Conservation (phyloP, 1,284 basidiomycete genomes). For the Melampsora larici-populina region DNA sequence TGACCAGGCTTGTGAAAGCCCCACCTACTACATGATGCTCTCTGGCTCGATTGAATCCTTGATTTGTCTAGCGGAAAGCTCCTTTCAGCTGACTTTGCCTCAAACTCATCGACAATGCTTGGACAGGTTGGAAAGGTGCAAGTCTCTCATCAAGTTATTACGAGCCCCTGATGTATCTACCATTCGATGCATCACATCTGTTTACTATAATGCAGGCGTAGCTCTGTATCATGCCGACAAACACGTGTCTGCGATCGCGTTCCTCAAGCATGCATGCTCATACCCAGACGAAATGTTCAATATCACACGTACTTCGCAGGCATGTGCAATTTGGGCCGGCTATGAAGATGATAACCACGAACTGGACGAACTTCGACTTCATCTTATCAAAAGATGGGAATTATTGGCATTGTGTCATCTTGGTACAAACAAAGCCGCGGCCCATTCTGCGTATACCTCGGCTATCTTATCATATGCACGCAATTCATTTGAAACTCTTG, state of each 20-base stretch:
- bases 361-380: constrained; percentile 21
- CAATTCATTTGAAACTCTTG: constrained; percentile 10
- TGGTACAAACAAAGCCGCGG: constrained; percentile 11
- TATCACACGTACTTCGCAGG: background rate
- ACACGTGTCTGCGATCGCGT: constrained; percentile 23
- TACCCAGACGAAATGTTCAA: constrained; percentile 31
- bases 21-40: constrained; percentile 29
- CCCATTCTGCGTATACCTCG: constrained; percentile 28
- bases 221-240: constrained; percentile 40
- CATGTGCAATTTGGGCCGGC: constrained; percentile 4
- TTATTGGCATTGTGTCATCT: constrained; percentile 41
- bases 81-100: constrained; percentile 14
- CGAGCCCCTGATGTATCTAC: constrained; percentile 30
- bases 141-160: constrained; percentile 18
- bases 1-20: background rate
- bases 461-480: constrained; percentile 16
- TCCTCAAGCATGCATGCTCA: constrained; percentile 32
- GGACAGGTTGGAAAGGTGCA: constrained; percentile 20
- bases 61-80: constrained; percentile 26
- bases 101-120: constrained; percentile 30
- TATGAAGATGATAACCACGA: constrained; percentile 30
- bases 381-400: constrained; percentile 40
- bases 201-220: constrained; percentile 39
- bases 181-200: constrained; percentile 38
- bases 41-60: constrained; percentile 31